Conservation (phyloP, 1,139 yeast genomes). For the Suhomyces wounanorum region DNA sequence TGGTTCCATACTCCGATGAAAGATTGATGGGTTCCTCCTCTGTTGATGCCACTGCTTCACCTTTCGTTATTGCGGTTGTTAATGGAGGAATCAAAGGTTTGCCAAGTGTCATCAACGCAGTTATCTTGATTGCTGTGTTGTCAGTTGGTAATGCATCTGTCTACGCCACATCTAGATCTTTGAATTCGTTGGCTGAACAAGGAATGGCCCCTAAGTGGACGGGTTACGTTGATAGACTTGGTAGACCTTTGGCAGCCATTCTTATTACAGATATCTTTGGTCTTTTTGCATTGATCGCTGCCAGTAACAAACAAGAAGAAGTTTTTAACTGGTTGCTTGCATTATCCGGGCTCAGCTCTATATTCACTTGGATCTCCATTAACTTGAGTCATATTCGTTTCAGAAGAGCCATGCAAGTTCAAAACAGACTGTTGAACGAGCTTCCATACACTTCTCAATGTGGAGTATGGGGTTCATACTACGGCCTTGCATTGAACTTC, state of each 20-base stretch:
- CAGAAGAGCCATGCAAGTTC: conserved; percentile 67
- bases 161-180: conserved; percentile 35
- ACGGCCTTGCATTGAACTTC: conserved; percentile 61
- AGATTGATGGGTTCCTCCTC: conserved; percentile 37
- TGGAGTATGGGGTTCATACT: conserved; percentile 70
- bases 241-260: conserved; percentile 36
- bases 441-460: conserved; percentile 68
- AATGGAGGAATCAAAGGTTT: conserved; percentile 56
- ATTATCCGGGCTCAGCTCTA: conserved; percentile 77
- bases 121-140: conserved; percentile 48
- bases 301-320: conserved; percentile 60
- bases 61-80: conserved; percentile 61
- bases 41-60: conserved; percentile 58
- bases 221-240: conserved; percentile 35
- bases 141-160: conserved; percentile 51
- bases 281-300: conserved; percentile 70
- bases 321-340: conserved; percentile 84
- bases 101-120: conserved; percentile 54
- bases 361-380: conserved; percentile 84
- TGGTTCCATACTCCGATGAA: conserved; percentile 45
- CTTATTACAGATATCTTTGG: conserved; percentile 50
- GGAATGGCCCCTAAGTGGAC: conserved; percentile 36
- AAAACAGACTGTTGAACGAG: conserved; percentile 67
- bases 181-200: conserved; percentile 36
- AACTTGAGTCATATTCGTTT: conserved; percentile 76